Conservation (phyloP, 148 eudicot genomes). For the Arbutus unedo region DNA sequence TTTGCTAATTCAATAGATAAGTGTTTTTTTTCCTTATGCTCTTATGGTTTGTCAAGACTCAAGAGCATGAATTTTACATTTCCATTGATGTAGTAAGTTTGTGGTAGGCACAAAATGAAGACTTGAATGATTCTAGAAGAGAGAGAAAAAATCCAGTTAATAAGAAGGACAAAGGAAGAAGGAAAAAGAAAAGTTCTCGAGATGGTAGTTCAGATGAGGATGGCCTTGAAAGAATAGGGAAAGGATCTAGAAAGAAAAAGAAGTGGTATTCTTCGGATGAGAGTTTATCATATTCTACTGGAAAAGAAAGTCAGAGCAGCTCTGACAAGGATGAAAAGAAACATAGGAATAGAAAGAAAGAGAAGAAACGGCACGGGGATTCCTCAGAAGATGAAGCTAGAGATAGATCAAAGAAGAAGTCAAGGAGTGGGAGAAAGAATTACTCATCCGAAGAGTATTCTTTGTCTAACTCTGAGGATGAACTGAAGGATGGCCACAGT, state of each 20-base stretch:
- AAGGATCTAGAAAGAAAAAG: constrained; percentile 56
- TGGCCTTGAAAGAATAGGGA: constrained; percentile 38
- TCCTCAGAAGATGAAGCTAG: constrained; percentile 20
- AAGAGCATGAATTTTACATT: background rate
- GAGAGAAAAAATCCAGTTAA: constrained; percentile 30
- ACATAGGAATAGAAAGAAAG: constrained; percentile 24
- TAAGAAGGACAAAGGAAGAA: constrained; percentile 41
- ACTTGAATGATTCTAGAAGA: constrained; percentile 30
- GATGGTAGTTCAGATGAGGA: constrained; percentile 71
- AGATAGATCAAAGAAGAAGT: constrained; percentile 30
- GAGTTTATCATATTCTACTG: constrained; percentile 31
- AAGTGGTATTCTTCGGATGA: constrained; percentile 90
- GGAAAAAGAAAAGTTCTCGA: constrained; percentile 40
- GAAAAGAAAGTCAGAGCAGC: constrained; percentile 32
- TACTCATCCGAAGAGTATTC: constrained; percentile 24
- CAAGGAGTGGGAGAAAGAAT: constrained; percentile 32
- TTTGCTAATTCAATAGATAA: background rate
- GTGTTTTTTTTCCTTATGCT: background rate
- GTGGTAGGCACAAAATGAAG: constrained; percentile 40
- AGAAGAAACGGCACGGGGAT: constrained; percentile 31
- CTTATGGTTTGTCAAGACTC: background rate
- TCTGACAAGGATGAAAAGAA: constrained; percentile 28
- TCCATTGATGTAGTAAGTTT: background rate
- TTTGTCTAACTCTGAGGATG: constrained; percentile 29
- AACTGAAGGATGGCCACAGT: constrained; percentile 21